Base-by-base conservation (phyloP, 1,284 basidiomycete genomes). In the Cryptococcus wingfieldii region DNA sequence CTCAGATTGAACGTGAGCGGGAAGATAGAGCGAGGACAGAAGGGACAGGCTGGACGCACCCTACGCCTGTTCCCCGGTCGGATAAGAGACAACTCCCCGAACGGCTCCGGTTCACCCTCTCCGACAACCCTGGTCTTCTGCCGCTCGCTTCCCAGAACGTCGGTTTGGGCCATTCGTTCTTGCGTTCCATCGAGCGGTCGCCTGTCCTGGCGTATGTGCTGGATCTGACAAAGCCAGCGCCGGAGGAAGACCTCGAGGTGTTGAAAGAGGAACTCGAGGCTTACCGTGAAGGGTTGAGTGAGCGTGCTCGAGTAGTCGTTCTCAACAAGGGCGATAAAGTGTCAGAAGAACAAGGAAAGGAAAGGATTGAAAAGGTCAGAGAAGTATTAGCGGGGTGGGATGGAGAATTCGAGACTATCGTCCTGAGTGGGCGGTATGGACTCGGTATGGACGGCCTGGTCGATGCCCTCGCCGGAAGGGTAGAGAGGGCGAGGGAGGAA, bases 71-170 rank as follows among this genome's bases (percentile, higher is more conserved):
- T 25, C 23, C 51, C 10, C 34, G 25, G n/a, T 14, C 16, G 12
- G 13, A 34, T 4, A 44, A 28, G 3, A 16, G 18, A 37, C 41
- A 38, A 13, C 14, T 16, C 19, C 19, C 38, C 48, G 92, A 95
- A 74, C 78, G 80, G 2, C 87, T 89, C 70, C 83, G 95, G 3
- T 93, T 98, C 78, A 94, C 90, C 1, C 86, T 99, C 55, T 89
- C 93, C n/a, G 95, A 99, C 77, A 96, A 98, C 69, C 95, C 96
- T 0, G 95, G 95, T 12, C 84, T 98, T 31, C 87, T 98, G 49
- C 83, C 84, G 7, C 82, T 83, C 10, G 90, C 94, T 1, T 89
- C 91, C 2, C 84, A 89, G 62, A 90, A 95, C 72, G 85, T 92
- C 43, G 95, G 95, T 1, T 81, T 98, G 0, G 96, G 96, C 0